These are phyloP conservation scores for Lentinula sp. DNA, from an alignment of 768 basidiomycete genomes.

Conservation along the genomic window DNA sequence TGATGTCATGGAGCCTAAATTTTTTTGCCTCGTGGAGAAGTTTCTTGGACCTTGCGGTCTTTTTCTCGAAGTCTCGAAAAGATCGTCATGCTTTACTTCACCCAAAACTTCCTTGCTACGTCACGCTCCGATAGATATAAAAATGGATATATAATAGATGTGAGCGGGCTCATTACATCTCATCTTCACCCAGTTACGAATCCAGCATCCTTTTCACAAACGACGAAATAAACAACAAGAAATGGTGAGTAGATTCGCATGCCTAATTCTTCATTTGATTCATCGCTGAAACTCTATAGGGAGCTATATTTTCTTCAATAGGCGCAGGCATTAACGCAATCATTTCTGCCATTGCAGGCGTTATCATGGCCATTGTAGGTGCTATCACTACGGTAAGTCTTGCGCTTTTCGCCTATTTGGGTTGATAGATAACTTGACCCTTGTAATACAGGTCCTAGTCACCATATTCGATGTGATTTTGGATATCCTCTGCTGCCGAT, in stretches of 20 bases:
- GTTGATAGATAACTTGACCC: not conserved
- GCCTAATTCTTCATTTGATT: too few species aligned
- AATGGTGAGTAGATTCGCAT: too few species aligned
- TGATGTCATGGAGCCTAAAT: not conserved
- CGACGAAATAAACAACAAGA: too few species aligned
- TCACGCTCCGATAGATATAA: too few species aligned
- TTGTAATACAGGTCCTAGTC: slow-evolving; percentile 44
- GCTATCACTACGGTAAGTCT: slow-evolving; percentile 52
- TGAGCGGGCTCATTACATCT: not conserved
- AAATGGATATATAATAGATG: not conserved
- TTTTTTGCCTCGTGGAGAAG: not conserved
- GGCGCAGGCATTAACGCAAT: slow-evolving; percentile 53
- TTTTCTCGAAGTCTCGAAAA: not conserved
- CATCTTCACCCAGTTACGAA: not conserved
- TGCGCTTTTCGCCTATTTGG: not conserved
- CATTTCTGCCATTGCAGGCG: slow-evolving; percentile 52
- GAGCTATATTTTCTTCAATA: slow-evolving; percentile 61
- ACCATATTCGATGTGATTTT: slow-evolving; percentile 58
- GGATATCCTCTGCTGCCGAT: slow-evolving; percentile 50
- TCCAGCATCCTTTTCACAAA: not conserved
- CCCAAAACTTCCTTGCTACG: not conserved
- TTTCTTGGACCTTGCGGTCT: not conserved
- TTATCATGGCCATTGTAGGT: slow-evolving; percentile 55
- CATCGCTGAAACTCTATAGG: slow-evolving; percentile 27
- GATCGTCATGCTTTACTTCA: not conserved